Percentiles rank a stretch among this genome's conserved stretches.
Evolutionary conservation across 306 rosid genomes (phyloP).

Genomic region (Cyclanthera cordifolia): DNA sequence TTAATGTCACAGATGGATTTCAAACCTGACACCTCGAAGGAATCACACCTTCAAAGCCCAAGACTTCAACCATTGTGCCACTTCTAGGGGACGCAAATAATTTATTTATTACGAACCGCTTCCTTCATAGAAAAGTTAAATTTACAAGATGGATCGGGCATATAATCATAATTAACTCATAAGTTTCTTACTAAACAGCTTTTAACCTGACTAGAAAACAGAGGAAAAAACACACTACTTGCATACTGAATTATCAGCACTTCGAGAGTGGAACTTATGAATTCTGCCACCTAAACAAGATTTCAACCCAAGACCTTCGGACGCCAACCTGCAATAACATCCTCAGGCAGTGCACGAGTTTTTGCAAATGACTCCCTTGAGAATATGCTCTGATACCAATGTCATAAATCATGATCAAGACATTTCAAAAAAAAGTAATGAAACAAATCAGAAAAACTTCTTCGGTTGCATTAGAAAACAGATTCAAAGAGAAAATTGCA

Average conservation of each 20-base stretch:
- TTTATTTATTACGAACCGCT: neutral
- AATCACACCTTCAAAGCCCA: no score
- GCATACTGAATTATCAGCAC: neutral
- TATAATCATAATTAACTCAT: neutral
- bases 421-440: neutral
- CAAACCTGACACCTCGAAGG: no score
- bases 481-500: neutral
- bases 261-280: neutral
- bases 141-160: neutral
- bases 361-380: conserved; percentile 64
- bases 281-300: neutral
- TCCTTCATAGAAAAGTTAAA: neutral
- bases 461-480: neutral
- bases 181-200: neutral
- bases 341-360: conserved; percentile 62
- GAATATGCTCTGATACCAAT: conserved; percentile 47
- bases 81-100: no score
- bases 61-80: no score
- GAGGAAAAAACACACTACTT: neutral
- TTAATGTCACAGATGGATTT: no score
- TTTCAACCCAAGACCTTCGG: conserved; percentile 66
- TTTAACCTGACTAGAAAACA: neutral
- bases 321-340: conserved; percentile 93
- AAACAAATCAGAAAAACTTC: neutral
- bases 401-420: neutral